Evolutionary conservation across 345 rosid genomes (phyloP), one percentile per base, ranked within the genome.

Genomic region (Corymbia maculata): DNA sequence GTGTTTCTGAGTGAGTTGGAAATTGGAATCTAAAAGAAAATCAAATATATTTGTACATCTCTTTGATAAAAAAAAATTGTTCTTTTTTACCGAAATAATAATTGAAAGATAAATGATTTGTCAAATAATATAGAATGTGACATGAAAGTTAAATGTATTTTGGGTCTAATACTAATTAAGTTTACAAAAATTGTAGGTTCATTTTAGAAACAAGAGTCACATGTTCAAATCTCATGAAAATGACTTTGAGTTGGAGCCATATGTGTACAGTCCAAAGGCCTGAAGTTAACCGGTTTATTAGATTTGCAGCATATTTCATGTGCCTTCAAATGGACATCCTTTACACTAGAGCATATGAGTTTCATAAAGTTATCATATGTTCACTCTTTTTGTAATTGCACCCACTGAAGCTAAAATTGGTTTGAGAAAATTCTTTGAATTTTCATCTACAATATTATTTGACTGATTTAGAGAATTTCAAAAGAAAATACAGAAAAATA

Each of bases 271-370:
- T 26, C 30, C 68, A 59, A 59, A 26, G 6, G 30, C 30, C 30
- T 59, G 3, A 26, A 59, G 30, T 26, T 11, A 0, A 59, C 13
- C 7, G 3, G 2, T 59, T 24, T 10, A 59, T 59, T 11, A 1
- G n/a, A 26, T 59, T 26, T 26, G 14, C 2, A 10, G 30, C 0
- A 1, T 59, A 59, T 11, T 26, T 59, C 15, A 10, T 12, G 14
- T 59, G n/a, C 68, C 13, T 59, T 59, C 66, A 59, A 59, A 13
- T 59, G 26, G 66, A 7, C 0, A 59, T 26, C 30, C 30, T 26
- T 13, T 59, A 59, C 0, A 0, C 0, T 0, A 0, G 13, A 26
- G 15, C 14, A 5, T 59, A 10, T 26, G 30, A 26, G 68, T 55
- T 22, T 55, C 61, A 55, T 9, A 55, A 55, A 22, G 13, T 5